Percentiles rank a stretch among this genome's conserved stretches.
Evolutionary conservation across 345 rosid species (phyloP).

Genomic region (Odontarrhena argentea): DNA sequence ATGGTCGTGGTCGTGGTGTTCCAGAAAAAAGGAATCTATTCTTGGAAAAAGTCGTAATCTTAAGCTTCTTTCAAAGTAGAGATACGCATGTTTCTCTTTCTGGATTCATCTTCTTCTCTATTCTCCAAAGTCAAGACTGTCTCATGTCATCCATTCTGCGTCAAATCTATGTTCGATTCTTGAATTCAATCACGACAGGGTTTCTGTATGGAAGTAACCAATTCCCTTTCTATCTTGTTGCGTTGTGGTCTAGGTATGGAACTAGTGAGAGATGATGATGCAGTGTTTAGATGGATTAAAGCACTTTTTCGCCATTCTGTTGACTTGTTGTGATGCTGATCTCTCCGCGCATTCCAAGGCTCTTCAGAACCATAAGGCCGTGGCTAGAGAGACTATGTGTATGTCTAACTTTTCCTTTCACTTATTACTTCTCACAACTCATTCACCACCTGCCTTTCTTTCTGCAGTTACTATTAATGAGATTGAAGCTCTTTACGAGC

Average conservation of each 20-base stretch:
- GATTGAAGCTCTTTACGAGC: constrained; percentile 84
- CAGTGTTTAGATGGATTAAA: constrained; percentile 64
- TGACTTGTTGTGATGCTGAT: constrained; percentile 66
- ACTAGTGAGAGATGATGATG: constrained; percentile 64
- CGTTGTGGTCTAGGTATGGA: constrained; percentile 59
- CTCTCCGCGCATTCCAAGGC: constrained; percentile 48
- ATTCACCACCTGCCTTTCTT: not conserved
- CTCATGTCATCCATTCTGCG: constrained; percentile 20
- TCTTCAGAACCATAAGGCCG: constrained; percentile 60
- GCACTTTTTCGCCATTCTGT: constrained; percentile 48
- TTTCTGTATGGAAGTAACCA: not conserved
- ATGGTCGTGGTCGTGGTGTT: constrained; percentile 11
- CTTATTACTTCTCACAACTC: constrained; percentile 2
- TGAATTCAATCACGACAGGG: not conserved
- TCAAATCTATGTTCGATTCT: constrained; percentile 32
- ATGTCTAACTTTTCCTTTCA: constrained; percentile 36
- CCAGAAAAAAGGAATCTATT: not conserved
- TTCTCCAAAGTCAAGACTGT: constrained; percentile 28
- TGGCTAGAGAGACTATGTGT: constrained; percentile 81
- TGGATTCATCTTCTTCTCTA: constrained; percentile 2
- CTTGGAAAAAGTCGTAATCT: constrained; percentile 30
- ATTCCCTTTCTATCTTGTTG: not conserved
- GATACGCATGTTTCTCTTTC: not conserved
- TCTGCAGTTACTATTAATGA: constrained; percentile 85
- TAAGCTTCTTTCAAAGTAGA: constrained; percentile 21